phyloP scores from a whole-genome alignment of 805 yeast species.

The Ogataea philodendri region DNA sequence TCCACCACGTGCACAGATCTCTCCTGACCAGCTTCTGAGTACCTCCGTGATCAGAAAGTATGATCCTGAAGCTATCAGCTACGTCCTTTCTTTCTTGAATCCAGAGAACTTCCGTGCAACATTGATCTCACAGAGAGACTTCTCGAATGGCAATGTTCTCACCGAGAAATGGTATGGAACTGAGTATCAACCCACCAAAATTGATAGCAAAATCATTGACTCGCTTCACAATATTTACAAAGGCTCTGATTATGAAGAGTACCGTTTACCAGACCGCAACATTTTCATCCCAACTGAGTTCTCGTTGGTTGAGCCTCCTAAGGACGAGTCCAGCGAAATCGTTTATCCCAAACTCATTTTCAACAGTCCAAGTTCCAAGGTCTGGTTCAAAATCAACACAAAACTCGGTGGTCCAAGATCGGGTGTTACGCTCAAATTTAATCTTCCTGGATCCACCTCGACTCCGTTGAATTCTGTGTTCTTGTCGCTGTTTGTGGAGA shows the following conservation, averaged over 20 bases:
- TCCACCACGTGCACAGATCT: conserved; percentile 40
- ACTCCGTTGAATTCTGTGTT: conserved; percentile 58
- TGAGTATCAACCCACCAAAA: conserved; percentile 52
- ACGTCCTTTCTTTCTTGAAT: conserved; percentile 48
- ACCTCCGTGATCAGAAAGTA: conserved; percentile 53
- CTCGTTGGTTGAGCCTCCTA: conserved; percentile 46
- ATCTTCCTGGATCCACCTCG: conserved; percentile 58
- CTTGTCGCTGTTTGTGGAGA: conserved; percentile 62
- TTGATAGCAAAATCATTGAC: conserved; percentile 40
- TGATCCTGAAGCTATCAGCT: conserved; percentile 51
- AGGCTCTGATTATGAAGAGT: conserved; percentile 38
- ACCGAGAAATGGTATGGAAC: conserved; percentile 92
- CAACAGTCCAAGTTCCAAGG: conserved; percentile 47
- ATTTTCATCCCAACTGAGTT: conserved; percentile 82
- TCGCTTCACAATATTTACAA: conserved; percentile 34
- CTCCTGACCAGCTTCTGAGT: conserved; percentile 62
- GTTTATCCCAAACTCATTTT: conserved; percentile 60
- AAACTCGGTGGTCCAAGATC: conserved; percentile 88
- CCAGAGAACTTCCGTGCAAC: conserved; percentile 60
- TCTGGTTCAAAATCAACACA: conserved; percentile 92
- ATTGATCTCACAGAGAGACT: conserved; percentile 48
- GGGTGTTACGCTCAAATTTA: conserved; percentile 59
- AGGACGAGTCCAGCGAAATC: conserved; percentile 33
- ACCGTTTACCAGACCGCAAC: conserved; percentile 63
- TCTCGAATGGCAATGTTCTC: conserved; percentile 44